These are phyloP conservation scores for Oryza longistaminata DNA, from an alignment of 176 grass and related monocot species.

Conservation along the genomic window DNA sequence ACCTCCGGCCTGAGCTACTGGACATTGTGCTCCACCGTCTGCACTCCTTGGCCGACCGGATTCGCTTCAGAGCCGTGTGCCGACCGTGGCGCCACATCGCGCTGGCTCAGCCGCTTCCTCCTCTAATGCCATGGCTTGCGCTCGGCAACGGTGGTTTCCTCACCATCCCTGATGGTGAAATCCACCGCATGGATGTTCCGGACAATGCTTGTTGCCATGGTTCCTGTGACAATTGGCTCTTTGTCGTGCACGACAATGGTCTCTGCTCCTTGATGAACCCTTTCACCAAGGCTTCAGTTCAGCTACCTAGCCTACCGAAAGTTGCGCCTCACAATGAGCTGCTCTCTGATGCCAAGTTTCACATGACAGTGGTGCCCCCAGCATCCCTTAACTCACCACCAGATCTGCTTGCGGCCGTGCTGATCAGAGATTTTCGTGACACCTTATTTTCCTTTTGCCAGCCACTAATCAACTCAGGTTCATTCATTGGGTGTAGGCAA, in stretches of 20 bases:
- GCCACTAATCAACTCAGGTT: neutral
- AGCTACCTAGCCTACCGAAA: neutral
- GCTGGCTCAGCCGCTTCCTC: neutral
- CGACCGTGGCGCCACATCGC: neutral
- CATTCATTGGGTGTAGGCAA: too few species aligned
- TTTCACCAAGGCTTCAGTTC: neutral
- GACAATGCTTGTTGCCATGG: neutral
- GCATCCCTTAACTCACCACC: neutral
- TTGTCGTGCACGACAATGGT: neutral
- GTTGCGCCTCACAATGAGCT: too few species aligned
- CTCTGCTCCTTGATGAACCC: constrained; percentile 17
- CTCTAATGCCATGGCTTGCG: constrained; percentile 1
- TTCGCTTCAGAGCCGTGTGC: constrained; percentile 15
- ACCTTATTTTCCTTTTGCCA: neutral
- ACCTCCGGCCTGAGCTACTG: constrained; percentile 1
- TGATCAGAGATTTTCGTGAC: neutral
- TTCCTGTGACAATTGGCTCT: constrained; percentile 6
- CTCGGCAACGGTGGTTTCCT: neutral
- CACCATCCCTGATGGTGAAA: constrained; percentile 2
- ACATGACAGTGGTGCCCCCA: neutral
- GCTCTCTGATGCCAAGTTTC: too few species aligned
- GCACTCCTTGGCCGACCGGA: neutral
- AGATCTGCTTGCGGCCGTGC: neutral
- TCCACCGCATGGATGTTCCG: neutral
- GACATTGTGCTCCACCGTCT: neutral